phyloP scores from a whole-genome alignment of 495 filamentous ascomycete genomes.

The Neurospora africana region DNA sequence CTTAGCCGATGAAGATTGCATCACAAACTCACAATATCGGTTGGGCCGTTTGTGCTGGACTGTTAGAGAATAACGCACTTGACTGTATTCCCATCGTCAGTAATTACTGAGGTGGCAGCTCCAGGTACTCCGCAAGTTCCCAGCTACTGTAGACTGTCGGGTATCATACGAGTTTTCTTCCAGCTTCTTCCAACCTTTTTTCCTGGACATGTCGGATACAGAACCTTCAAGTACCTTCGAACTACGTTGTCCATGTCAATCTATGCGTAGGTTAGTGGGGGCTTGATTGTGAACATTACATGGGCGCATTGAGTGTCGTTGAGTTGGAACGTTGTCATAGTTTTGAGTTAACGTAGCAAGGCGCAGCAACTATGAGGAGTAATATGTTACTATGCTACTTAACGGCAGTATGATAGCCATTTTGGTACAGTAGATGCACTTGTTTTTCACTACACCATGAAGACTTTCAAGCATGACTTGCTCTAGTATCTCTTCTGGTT shows the following conservation, averaged over 20 bases:
- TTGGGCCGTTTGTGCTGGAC: background rate
- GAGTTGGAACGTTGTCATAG: background rate
- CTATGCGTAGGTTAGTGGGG: background rate
- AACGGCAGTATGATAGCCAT: background rate
- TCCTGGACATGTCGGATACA: background rate
- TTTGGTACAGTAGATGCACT: background rate
- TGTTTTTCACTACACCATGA: background rate
- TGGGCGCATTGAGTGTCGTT: background rate
- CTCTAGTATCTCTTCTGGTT: background rate
- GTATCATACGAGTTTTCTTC: background rate
- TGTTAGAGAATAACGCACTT: background rate
- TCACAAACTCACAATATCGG: background rate
- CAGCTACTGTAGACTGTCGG: background rate
- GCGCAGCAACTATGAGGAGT: background rate
- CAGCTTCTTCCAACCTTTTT: background rate
- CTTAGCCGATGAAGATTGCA: background rate
- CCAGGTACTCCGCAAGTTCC: background rate
- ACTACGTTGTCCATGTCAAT: background rate
- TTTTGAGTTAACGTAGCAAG: background rate
- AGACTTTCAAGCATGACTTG: background rate
- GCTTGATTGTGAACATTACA: background rate
- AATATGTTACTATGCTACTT: background rate
- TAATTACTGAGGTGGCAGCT: background rate
- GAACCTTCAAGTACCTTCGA: background rate
- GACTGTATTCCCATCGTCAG: background rate